Evolutionary conservation across 495 filamentous ascomycete genomes (phyloP), one percentile per base, ranked within the genome.

Genomic region (Eremomyces bilateralis): DNA sequence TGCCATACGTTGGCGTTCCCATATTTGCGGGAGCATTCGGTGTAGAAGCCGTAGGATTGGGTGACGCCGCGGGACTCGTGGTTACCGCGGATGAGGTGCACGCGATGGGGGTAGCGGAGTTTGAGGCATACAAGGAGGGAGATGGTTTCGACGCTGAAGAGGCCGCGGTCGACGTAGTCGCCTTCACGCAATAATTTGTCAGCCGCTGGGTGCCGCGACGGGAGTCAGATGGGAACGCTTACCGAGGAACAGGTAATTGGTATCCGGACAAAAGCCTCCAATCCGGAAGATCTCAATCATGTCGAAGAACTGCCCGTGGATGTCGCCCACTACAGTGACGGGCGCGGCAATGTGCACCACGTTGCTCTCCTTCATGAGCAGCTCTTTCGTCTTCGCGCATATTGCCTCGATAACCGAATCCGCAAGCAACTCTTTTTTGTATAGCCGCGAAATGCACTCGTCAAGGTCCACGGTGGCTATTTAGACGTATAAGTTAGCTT

Each of bases 321-420:
- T 97, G 49, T 97, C 88, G 41, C 88, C 88, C 4, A 97, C 90
- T 2, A 97, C 88, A n/a, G 88, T 97, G 28, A 97, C 80, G 4
- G 88, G 88, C 12, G 88, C 84, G 36, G 72, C 71, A 39, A 97
- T 90, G 52, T 97, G 88, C 29, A 97, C 88, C 33, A 97, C 88
- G 62, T 97, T 97, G 64, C 85, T 94, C 68, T 97, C 88, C 52
- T 88, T 90, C 88, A 97, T 97, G 42, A 97, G 64, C 37, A 95
- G 65, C 56, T 97, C 88, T 44, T 97, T 97, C 10, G 90, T 82
- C 54, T 97, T 97, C 47, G 88, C 83, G 54, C 88, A 97, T 71
- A 97, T 90, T 47, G 90, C 88, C 59, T 97, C 88, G 53, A 97
- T 84, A 29, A 97, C 90, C 4, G 85, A 91, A 57, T 97, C 88